Conservation (phyloP, 768 basidiomycete species). For the Chalciporus chontae region DNA sequence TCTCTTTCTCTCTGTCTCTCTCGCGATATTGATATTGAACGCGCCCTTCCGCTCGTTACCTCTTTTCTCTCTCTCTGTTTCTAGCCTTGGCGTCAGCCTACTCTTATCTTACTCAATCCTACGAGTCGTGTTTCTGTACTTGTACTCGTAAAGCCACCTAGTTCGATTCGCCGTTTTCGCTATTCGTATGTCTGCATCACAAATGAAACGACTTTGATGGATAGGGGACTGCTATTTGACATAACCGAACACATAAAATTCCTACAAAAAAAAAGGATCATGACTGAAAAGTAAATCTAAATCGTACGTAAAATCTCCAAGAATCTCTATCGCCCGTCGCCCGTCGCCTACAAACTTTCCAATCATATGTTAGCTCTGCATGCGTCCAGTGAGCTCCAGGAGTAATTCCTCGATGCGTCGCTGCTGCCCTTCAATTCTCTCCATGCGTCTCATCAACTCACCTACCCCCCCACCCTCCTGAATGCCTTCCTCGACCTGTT, state of each 20-base stretch:
- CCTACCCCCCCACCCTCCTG: conserved; percentile 26
- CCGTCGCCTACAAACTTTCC: neutral
- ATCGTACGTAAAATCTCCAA: neutral
- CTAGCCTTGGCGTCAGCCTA: neutral
- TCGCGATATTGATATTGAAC: neutral
- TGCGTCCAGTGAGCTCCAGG: conserved; percentile 25
- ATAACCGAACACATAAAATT: too few relatives aligned
- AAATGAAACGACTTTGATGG: conserved; percentile 1
- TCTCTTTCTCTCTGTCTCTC: neutral
- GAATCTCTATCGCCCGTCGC: neutral
- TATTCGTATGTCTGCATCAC: neutral
- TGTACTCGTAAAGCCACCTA: conserved; percentile 13
- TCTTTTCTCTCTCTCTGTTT: neutral
- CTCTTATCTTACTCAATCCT: conserved; percentile 6
- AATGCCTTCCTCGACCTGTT: conserved; percentile 25
- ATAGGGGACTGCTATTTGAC: neutral
- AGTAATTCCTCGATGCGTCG: conserved; percentile 48
- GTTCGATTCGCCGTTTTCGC: neutral
- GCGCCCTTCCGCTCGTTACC: neutral
- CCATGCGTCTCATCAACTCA: conserved; percentile 34
- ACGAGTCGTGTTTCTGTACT: conserved; percentile 8
- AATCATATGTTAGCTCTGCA: conserved; percentile 9
- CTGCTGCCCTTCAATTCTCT: conserved; percentile 42
- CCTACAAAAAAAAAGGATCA: too few relatives aligned
- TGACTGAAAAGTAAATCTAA: too few relatives aligned